phyloP scores from a whole-genome alignment of 768 basidiomycete genomes.

The Melanogaster broomeanus region DNA sequence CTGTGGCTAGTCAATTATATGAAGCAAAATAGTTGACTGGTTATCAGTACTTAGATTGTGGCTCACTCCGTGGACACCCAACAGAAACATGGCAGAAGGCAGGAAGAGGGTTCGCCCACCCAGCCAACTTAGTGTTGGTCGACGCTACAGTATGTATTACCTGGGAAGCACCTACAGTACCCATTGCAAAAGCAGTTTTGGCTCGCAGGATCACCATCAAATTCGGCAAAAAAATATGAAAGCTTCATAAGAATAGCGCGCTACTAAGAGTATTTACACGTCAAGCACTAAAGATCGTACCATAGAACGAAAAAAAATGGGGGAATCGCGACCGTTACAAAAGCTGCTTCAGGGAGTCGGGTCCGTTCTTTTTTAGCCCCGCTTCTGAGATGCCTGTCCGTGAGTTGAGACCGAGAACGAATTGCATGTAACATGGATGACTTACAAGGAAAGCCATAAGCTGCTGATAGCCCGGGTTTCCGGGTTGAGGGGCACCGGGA shows the following conservation, averaged over 20 bases:
- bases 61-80: no score
- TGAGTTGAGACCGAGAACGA: background rate
- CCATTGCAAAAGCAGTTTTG: no score
- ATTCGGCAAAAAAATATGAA: slow-evolving; percentile 15
- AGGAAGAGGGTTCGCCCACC: no score
- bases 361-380: slow-evolving; percentile 17
- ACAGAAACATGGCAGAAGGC: no score
- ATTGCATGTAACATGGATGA: background rate
- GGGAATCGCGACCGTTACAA: background rate
- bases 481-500: slow-evolving; percentile 43
- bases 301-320: background rate
- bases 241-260: slow-evolving; percentile 28
- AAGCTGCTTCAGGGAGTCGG: no score
- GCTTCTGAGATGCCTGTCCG: slow-evolving; percentile 30
- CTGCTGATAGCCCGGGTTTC: slow-evolving; percentile 55
- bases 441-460: slow-evolving; percentile 71
- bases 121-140: no score
- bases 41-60: no score
- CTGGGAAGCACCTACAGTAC: no score
- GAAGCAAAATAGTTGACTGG: no score
- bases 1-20: no score
- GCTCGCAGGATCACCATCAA: background rate
- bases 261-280: slow-evolving; percentile 15
- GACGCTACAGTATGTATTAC: no score
- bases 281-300: background rate